Conservation (phyloP, 1,284 basidiomycete genomes). For the Malassezia arunalokei region DNA sequence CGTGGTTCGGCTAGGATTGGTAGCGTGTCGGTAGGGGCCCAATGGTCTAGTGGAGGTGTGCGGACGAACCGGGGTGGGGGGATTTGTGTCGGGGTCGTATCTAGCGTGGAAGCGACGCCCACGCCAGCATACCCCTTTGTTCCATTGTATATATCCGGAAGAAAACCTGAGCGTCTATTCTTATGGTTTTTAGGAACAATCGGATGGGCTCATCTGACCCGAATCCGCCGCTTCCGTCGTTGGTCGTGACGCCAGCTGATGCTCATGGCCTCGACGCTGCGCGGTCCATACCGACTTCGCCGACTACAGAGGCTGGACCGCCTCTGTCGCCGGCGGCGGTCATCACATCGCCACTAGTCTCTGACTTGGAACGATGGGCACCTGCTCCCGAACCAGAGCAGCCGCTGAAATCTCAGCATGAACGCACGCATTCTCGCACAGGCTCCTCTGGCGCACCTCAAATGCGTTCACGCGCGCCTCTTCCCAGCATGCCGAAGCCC, state of each 20-base stretch:
- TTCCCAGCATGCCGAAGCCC: not conserved
- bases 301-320: too few relatives aligned
- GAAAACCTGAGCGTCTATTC: too few relatives aligned
- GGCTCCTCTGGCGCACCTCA: not conserved
- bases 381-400: not conserved
- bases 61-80: not conserved
- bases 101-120: too few relatives aligned
- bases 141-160: too few relatives aligned
- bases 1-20: slow-evolving; percentile 9
- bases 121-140: too few relatives aligned
- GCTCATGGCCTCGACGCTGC: not conserved
- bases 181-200: too few relatives aligned
- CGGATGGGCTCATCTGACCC: too few relatives aligned
- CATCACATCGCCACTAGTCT: not conserved
- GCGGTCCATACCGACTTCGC: too few relatives aligned
- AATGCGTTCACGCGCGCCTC: not conserved
- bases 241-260: slow-evolving; percentile 2
- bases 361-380: slow-evolving; percentile 1
- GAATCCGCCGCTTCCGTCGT: not conserved
- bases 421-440: not conserved
- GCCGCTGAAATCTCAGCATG: not conserved
- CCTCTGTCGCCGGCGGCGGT: not conserved
- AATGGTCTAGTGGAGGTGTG: not conserved
- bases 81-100: not conserved
- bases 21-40: not conserved